Evolutionary conservation across 345 rosid species (phyloP), one percentile per base, ranked within the genome.

Genomic region (Lenwebbia sp.): DNA sequence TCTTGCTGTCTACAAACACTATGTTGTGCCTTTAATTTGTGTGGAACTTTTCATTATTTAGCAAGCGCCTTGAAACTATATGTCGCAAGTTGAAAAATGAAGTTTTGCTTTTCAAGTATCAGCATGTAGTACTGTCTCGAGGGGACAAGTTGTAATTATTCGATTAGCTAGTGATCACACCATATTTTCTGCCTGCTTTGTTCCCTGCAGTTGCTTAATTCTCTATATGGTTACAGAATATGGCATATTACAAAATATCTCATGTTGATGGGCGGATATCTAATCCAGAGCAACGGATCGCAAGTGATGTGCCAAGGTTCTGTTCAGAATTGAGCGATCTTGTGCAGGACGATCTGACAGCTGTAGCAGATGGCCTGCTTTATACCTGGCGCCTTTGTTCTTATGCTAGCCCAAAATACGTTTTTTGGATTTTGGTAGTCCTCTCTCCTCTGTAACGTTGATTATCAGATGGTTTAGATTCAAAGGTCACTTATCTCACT

Each of bases 341-440:
- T 87, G 93, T 98, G 85, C 97, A 89, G 85, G 99, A 98, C 86
- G 99, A 98, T 91, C 88, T 96, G 92, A 89, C 94, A 49, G 99
- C 99, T 41, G 94, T 96, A 85, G 92, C 95, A 25, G 99, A 96
- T 89, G 94, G 96, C 65, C 88, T 98, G 56, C 93, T 98, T 78
- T 98, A 98, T 88, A 94, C 99, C 52, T 98, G 99, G 99, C 96
- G 98, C 85, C 91, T 98, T 17, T 95, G 99, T 88, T 96, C 99
- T 85, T 98, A 98, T 89, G 94, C 99, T 76, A 96, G 99, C 90
- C 99, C 99, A 33, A 98, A 96, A 92, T 98, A 98, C 88, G 88
- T 98, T 74, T 90, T 97, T 85, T 95, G 98, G 98, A 96, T 98
- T 87, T 85, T 95, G 99, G 99, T 98, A 93, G 89, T 53, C 89